Percentiles rank a stretch among this genome's conserved stretches.
Conservation (phyloP, 2,329 filamentous ascomycete genomes). For the Trichoderma koningiopsis region DNA sequence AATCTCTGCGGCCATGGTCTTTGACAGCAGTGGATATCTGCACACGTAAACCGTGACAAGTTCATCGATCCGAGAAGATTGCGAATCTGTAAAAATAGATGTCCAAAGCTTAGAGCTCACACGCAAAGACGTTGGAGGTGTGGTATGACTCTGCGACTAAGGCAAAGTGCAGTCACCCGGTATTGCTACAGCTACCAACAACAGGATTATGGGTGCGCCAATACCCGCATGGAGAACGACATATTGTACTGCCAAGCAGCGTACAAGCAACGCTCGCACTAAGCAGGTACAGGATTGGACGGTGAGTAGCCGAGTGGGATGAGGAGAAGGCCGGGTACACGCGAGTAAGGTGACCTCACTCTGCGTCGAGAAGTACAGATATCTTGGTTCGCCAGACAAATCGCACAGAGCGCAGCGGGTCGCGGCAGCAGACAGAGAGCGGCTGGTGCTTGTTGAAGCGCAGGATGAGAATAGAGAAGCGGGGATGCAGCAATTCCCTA, state of each 20-base stretch:
- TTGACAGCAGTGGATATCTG: neutral
- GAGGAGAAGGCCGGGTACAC: constrained; percentile 18
- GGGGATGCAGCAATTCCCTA: neutral
- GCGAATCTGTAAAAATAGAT: neutral
- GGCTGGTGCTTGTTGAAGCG: neutral
- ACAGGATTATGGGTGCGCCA: constrained; percentile 1
- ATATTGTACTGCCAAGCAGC: neutral
- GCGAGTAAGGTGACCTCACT: constrained; percentile 20
- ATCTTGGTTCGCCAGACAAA: constrained; percentile 11
- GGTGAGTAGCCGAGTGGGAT: constrained; percentile 13
- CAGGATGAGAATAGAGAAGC: neutral
- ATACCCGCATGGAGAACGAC: neutral
- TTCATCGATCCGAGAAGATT: neutral
- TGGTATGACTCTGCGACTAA: neutral
- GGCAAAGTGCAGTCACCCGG: neutral
- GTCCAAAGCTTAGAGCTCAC: neutral
- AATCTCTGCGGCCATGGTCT: neutral
- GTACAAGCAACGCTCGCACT: constrained; percentile 5
- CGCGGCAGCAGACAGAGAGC: constrained; percentile 3
- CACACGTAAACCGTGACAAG: neutral
- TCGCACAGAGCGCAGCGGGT: constrained; percentile 5
- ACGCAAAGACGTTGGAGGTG: neutral
- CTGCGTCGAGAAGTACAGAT: constrained; percentile 1
- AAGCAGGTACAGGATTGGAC: constrained; percentile 8
- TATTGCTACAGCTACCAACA: neutral